A percentile compares a stretch with the other conserved stretches of the same genome.
phyloP scores from a whole-genome alignment of 331 rosid genomes.

The Cydonia oblonga region DNA sequence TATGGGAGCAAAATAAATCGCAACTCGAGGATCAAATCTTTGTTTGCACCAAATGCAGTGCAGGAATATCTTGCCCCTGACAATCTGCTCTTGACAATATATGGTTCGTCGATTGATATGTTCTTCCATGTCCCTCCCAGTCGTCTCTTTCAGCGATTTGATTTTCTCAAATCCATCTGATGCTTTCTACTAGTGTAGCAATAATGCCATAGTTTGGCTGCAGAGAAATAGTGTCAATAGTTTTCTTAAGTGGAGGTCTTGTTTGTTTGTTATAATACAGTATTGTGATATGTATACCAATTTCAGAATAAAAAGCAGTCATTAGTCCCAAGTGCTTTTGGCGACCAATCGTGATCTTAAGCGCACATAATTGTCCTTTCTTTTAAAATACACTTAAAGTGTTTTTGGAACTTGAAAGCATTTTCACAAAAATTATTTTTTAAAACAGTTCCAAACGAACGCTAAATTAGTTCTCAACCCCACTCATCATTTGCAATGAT shows the following conservation, averaged over 20 bases:
- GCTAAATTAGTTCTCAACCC: too few relatives aligned
- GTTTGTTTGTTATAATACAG: not conserved
- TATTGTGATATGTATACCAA: not conserved
- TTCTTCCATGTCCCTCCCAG: not conserved
- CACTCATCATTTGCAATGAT: constrained; percentile 15
- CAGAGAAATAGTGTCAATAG: too few relatives aligned
- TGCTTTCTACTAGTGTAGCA: not conserved
- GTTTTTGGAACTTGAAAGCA: too few relatives aligned
- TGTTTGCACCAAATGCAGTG: not conserved
- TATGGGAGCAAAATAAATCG: too few relatives aligned
- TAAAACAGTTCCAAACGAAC: too few relatives aligned
- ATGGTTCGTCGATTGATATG: not conserved
- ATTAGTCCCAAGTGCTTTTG: too few relatives aligned
- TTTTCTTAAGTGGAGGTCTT: too few relatives aligned
- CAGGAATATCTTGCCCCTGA: not conserved
- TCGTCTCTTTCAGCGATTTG: not conserved
- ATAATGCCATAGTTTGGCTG: not conserved
- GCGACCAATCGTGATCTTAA: too few relatives aligned
- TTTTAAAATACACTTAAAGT: too few relatives aligned
- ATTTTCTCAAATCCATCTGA: not conserved
- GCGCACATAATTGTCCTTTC: too few relatives aligned
- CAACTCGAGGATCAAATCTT: not conserved
- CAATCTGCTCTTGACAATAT: not conserved
- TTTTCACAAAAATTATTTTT: too few relatives aligned
- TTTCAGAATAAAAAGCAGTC: not conserved